Evolutionary conservation across 2,329 filamentous ascomycete genomes (phyloP).

Genomic region (Diaporthe ampelina): DNA sequence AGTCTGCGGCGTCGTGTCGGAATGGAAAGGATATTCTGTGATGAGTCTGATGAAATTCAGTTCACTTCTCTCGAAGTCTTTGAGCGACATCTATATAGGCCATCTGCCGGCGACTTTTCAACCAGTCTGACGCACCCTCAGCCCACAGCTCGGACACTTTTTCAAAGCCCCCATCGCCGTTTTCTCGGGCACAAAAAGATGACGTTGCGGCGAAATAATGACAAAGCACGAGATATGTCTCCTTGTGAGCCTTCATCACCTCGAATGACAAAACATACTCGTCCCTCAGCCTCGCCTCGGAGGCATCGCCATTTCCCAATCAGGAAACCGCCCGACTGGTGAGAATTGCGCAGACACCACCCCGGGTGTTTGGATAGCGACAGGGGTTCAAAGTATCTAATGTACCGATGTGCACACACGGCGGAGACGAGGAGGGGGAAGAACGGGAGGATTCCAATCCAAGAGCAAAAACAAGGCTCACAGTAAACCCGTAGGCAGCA

Average conservation of each 20-base stretch:
- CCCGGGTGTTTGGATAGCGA: constrained; percentile 17
- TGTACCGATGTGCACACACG: constrained; percentile 9
- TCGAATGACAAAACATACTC: not conserved
- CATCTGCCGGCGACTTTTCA: constrained; percentile 36
- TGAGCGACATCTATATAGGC: constrained; percentile 12
- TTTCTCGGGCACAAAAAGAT: not conserved
- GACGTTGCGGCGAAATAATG: not conserved
- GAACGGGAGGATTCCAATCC: not conserved
- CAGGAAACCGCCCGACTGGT: not conserved
- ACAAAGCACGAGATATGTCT: constrained; percentile 18
- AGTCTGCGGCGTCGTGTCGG: not conserved
- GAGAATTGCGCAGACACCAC: not conserved
- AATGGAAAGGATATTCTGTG: not conserved
- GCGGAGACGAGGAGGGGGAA: not conserved
- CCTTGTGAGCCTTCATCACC: not conserved
- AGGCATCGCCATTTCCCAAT: constrained; percentile 10
- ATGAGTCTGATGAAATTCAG: not conserved
- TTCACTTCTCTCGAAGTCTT: not conserved
- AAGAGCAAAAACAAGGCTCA: constrained; percentile 2
- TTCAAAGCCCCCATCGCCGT: not conserved
- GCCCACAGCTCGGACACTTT: constrained; percentile 37
- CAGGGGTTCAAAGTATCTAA: constrained; percentile 1
- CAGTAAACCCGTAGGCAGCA: not conserved
- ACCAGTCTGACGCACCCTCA: constrained; percentile 4
- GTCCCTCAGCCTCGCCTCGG: constrained; percentile 23